These are phyloP conservation scores for Penicillium paradoxum DNA, from an alignment of 495 filamentous ascomycete species.

Conservation along the genomic window DNA sequence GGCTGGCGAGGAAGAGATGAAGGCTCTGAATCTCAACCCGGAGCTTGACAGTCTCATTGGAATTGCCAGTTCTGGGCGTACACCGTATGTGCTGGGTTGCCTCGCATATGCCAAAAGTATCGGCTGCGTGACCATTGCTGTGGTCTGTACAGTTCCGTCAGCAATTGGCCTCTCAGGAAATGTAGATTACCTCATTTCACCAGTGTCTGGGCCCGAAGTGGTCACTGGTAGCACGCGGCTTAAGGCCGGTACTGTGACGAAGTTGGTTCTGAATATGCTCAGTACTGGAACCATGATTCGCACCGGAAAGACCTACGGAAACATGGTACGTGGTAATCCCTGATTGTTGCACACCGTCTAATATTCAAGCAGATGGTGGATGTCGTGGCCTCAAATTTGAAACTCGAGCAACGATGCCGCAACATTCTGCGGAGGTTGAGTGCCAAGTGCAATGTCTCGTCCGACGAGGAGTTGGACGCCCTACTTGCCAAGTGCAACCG, in stretches of 20 bases:
- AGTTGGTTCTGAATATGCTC: constrained; percentile 38
- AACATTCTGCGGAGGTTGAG: constrained; percentile 32
- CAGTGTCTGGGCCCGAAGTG: constrained; percentile 33
- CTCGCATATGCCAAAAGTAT: constrained; percentile 29
- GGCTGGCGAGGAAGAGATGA: constrained; percentile 23
- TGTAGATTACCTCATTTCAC: constrained; percentile 29
- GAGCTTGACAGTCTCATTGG: constrained; percentile 34
- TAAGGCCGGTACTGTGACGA: constrained; percentile 37
- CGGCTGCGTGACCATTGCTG: constrained; percentile 32
- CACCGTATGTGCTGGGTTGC: constrained; percentile 37
- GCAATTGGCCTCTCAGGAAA: constrained; percentile 22
- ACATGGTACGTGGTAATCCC: constrained; percentile 23
- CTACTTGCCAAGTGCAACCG: constrained; percentile 22
- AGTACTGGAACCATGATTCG: constrained; percentile 39
- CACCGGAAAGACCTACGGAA: constrained; percentile 38
- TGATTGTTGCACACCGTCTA: not conserved
- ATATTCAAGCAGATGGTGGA: constrained; percentile 32
- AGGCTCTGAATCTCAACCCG: constrained; percentile 21
- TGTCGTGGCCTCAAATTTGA: constrained; percentile 35
- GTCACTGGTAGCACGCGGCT: constrained; percentile 39
- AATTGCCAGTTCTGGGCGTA: constrained; percentile 39
- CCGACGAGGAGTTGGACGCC: constrained; percentile 23
- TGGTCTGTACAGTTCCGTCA: constrained; percentile 32
- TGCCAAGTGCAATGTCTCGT: constrained; percentile 11
- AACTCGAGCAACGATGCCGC: constrained; percentile 32